Conservation (phyloP, 345 rosid genomes). For the Clausena lansium region DNA sequence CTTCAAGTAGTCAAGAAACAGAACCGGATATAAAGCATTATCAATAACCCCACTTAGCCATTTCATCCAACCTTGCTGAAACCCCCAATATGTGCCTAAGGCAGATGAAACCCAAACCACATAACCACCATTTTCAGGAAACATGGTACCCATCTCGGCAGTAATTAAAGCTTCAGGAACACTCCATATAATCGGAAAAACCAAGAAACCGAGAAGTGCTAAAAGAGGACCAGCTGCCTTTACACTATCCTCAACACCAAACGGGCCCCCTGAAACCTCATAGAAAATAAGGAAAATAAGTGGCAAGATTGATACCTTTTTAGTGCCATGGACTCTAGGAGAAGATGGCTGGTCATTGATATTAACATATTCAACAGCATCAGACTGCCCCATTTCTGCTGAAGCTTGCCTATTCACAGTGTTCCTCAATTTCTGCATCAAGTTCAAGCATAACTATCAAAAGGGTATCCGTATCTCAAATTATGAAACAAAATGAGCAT, state of each 20-base stretch:
- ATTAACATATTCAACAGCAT: slow-evolving; percentile 24
- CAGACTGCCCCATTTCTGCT: slow-evolving; percentile 33
- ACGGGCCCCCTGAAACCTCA: slow-evolving; percentile 81
- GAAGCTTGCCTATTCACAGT: slow-evolving; percentile 24
- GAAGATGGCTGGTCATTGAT: slow-evolving; percentile 32
- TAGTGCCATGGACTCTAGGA: slow-evolving; percentile 33
- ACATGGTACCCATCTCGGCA: slow-evolving; percentile 87
- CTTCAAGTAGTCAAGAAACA: slow-evolving; percentile 69
- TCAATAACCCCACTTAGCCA: slow-evolving; percentile 84
- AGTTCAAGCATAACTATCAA: background rate
- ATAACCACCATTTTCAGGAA: slow-evolving; percentile 83
- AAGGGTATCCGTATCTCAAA: background rate
- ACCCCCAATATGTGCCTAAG: slow-evolving; percentile 73
- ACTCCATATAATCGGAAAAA: slow-evolving; percentile 78
- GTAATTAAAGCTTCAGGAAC: slow-evolving; percentile 78
- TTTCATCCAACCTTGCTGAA: slow-evolving; percentile 90
- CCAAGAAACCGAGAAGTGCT: slow-evolving; percentile 64
- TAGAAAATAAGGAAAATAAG: slow-evolving; percentile 67
- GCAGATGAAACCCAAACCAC: slow-evolving; percentile 81
- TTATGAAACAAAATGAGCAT: background rate
- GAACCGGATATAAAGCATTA: slow-evolving; percentile 67
- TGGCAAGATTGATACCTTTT: slow-evolving; percentile 63
- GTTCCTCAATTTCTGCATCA: slow-evolving; percentile 40
- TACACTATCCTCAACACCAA: slow-evolving; percentile 79
- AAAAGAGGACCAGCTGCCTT: slow-evolving; percentile 76